Percentiles rank a stretch among this genome's conserved stretches.
Conservation (phyloP, 805 yeast species). For the Kodamaea neixiangensis region DNA sequence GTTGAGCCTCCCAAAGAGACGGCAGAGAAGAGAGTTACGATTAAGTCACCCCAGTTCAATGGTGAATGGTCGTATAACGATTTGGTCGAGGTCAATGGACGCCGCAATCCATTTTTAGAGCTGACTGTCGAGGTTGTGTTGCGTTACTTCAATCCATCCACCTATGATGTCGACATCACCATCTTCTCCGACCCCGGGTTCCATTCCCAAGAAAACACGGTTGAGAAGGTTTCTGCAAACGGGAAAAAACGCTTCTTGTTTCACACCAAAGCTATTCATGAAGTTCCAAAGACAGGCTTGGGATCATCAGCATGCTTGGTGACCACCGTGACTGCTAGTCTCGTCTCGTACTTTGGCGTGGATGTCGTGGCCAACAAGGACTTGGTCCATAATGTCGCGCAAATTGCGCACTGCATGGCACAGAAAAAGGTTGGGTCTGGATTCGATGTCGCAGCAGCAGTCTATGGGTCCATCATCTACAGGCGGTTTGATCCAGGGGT, state of each 20-base stretch:
- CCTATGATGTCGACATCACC: slow-evolving; percentile 48
- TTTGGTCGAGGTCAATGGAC: slow-evolving; percentile 32
- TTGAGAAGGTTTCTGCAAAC: slow-evolving; percentile 32
- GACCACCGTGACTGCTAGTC: slow-evolving; percentile 71
- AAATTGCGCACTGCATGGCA: slow-evolving; percentile 88
- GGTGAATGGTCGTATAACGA: slow-evolving; percentile 67
- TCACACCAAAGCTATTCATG: slow-evolving; percentile 59
- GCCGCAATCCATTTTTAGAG: slow-evolving; percentile 72
- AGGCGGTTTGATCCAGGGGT: slow-evolving; percentile 66
- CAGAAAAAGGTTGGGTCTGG: slow-evolving; percentile 97
- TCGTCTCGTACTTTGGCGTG: slow-evolving; percentile 49
- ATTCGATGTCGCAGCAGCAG: slow-evolving; percentile 95
- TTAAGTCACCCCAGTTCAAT: slow-evolving; percentile 76
- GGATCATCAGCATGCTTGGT: slow-evolving; percentile 97
- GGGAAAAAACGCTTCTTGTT: slow-evolving; percentile 51
- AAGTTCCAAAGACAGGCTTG: slow-evolving; percentile 90
- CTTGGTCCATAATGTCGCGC: slow-evolving; percentile 80
- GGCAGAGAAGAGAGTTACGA: slow-evolving; percentile 32
- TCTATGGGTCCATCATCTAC: slow-evolving; percentile 85
- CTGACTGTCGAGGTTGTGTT: slow-evolving; percentile 59
- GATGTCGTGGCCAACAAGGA: slow-evolving; percentile 16
- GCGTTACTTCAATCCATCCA: slow-evolving; percentile 47
- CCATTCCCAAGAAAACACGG: slow-evolving; percentile 69
- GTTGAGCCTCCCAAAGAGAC: slow-evolving; percentile 22
- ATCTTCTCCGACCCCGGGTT: slow-evolving; percentile 86